Base-by-base conservation (phyloP, 441 rosid species). In the Gossypium davidsonii region DNA sequence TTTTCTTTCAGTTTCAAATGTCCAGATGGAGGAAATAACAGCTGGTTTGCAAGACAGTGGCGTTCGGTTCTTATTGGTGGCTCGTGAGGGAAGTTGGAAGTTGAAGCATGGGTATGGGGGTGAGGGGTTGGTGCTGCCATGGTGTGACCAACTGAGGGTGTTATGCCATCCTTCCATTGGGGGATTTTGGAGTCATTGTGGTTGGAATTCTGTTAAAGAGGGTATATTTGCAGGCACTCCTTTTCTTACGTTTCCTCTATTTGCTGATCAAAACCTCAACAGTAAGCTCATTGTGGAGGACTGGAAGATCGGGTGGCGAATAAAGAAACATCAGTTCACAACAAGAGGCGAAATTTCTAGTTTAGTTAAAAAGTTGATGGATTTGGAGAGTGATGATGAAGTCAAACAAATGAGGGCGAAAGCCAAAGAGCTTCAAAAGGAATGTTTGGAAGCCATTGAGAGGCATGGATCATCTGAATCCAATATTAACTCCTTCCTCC, bases 1-100 rank as follows among this genome's bases (percentile, higher is more conserved):
- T 71, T 82, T 81, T 64, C 82, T 82, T 26, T 80, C 83, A 0
- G 81, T 73, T 23, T 80, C 87, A 1, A 72, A 73, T 4, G 61
- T 34, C 67, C 85, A 85, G 53, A 77, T 80, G 83, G 86, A 87
- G 6, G 90, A 85, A 66, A 83, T 83, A 25, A 67, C 57, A 1
- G 78, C 17, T 14, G 88, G 83, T 1, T 71, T 85, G 46, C 58
- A 21, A 12, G 65, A 71, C 14, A 86, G 88, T 3, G 74, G 84
- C 3, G 80, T 81, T 7, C 72, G 57, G 39, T 86, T 78, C 42
- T 52, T 86, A 11, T 84, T 80, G 86, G 88, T 86, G 73, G 84
- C 82, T 12, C 86, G 86, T 3, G 82, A 79, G 2, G 81, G 76
- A 0, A 61, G 70, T 57, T 26, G 42, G 7, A 15, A 61, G 72